Evolutionary conservation across 2,329 filamentous ascomycete species (phyloP).

Genomic region (Fusarium tjaetaba): DNA sequence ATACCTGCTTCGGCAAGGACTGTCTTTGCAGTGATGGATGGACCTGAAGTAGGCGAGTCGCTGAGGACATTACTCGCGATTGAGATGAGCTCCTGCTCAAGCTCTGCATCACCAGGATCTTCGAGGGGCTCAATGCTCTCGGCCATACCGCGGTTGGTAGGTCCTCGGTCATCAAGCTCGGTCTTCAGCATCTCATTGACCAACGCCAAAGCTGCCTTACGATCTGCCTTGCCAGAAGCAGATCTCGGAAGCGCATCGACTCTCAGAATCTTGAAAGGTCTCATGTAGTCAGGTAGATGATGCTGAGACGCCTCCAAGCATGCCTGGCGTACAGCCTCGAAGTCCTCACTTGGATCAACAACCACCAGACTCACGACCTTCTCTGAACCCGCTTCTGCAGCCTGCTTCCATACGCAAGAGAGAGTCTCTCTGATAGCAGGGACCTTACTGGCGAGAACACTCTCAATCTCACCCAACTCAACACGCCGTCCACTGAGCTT

Average conservation of each 20-base stretch:
- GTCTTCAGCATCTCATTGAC: not conserved
- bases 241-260: not conserved
- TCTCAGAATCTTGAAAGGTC: not conserved
- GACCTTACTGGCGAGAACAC: not conserved
- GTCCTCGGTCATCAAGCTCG: rapidly evolving
- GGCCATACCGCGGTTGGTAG: rapidly evolving
- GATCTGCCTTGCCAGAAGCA: constrained; percentile 11
- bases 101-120: not conserved
- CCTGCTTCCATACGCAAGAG: constrained; percentile 12
- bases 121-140: not conserved
- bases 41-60: not conserved
- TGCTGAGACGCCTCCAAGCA: not conserved
- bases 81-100: not conserved
- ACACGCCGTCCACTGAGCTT: constrained; percentile 26
- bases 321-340: not conserved
- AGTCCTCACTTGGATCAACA: not conserved
- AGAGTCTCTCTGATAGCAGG: not conserved
- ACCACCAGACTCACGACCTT: constrained; percentile 15
- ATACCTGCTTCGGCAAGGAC: not conserved
- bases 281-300: constrained; percentile 22
- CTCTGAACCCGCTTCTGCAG: not conserved
- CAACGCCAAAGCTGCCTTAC: not conserved
- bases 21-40: not conserved
- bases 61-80: not conserved
- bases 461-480: constrained; percentile 24